Evolutionary conservation across 371 early-diverging fungal species (phyloP).

Genomic region (Paraphysoderma sedebokerense): DNA sequence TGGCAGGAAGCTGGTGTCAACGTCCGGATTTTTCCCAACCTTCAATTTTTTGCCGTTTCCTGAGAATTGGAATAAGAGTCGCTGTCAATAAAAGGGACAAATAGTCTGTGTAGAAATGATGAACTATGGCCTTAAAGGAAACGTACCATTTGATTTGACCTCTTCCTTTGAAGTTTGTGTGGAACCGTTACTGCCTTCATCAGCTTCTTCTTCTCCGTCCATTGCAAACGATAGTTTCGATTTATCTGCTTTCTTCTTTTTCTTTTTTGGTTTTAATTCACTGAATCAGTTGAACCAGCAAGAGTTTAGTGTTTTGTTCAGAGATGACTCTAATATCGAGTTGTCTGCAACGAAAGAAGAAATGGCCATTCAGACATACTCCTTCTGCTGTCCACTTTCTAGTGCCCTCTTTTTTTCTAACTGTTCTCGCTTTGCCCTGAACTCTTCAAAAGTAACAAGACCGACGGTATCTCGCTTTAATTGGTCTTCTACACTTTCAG

Average conservation of each 20-base stretch:
- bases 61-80: neutral
- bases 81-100: too few species aligned
- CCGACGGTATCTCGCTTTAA: slow-evolving; percentile 79
- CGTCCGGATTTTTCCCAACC: slow-evolving; percentile 66
- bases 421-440: slow-evolving; percentile 62
- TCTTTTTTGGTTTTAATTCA: slow-evolving; percentile 6
- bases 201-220: slow-evolving; percentile 32
- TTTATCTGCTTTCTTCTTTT: slow-evolving; percentile 45
- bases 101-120: too few species aligned
- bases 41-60: slow-evolving; percentile 38
- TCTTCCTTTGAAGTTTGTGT: neutral
- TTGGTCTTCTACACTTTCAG: slow-evolving; percentile 56
- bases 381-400: slow-evolving; percentile 44
- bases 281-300: neutral
- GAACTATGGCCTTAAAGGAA: neutral
- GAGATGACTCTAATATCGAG: slow-evolving; percentile 4
- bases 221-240: too few species aligned
- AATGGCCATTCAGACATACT: neutral
- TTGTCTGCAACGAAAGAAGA: neutral
- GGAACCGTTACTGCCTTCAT: neutral
- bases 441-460: slow-evolving; percentile 73
- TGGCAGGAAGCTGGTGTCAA: slow-evolving; percentile 86
- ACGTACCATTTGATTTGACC: neutral
- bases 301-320: slow-evolving; percentile 10
- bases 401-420: slow-evolving; percentile 60